phyloP scores from a whole-genome alignment of 805 yeast species.

The Pichia eremophila region DNA sequence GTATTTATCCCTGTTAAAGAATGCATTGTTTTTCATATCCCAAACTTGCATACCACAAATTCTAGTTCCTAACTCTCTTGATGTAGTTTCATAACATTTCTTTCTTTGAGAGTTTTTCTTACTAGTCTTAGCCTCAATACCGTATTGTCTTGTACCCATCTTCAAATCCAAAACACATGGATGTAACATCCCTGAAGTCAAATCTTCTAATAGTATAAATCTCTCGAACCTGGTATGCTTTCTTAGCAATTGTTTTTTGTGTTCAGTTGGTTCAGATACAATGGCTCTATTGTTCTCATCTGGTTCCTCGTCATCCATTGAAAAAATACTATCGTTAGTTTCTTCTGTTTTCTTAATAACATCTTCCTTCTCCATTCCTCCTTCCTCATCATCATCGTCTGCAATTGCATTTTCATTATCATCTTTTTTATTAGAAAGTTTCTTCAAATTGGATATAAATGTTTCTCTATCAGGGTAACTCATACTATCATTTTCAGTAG shows the following conservation, averaged over 20 bases:
- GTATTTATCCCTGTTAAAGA: slow-evolving; percentile 77
- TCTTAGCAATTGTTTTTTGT: slow-evolving; percentile 2
- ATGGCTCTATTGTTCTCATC: neutral
- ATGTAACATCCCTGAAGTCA: slow-evolving; percentile 68
- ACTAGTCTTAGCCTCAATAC: slow-evolving; percentile 72
- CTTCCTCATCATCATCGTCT: slow-evolving; percentile 9
- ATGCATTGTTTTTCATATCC: slow-evolving; percentile 37
- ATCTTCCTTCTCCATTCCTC: slow-evolving; percentile 1
- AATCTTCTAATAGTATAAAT: slow-evolving; percentile 81
- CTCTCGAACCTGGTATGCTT: slow-evolving; percentile 55
- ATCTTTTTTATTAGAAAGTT: slow-evolving; percentile 1
- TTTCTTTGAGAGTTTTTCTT: slow-evolving; percentile 72
- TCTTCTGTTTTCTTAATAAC: neutral
- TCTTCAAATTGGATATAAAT: slow-evolving; percentile 15
- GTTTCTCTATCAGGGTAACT: slow-evolving; percentile 22
- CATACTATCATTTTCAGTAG: slow-evolving; percentile 1
- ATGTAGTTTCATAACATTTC: slow-evolving; percentile 78
- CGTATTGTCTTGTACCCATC: slow-evolving; percentile 98
- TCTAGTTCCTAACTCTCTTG: slow-evolving; percentile 75
- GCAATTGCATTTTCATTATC: slow-evolving; percentile 8
- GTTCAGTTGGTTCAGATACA: neutral
- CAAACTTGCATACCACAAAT: slow-evolving; percentile 93
- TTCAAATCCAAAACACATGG: slow-evolving; percentile 93
- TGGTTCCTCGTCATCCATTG: neutral
- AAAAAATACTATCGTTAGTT: neutral